These are phyloP conservation scores for Didymella keratinophila DNA, from an alignment of 2,329 filamentous ascomycete genomes.

Conservation along the genomic window DNA sequence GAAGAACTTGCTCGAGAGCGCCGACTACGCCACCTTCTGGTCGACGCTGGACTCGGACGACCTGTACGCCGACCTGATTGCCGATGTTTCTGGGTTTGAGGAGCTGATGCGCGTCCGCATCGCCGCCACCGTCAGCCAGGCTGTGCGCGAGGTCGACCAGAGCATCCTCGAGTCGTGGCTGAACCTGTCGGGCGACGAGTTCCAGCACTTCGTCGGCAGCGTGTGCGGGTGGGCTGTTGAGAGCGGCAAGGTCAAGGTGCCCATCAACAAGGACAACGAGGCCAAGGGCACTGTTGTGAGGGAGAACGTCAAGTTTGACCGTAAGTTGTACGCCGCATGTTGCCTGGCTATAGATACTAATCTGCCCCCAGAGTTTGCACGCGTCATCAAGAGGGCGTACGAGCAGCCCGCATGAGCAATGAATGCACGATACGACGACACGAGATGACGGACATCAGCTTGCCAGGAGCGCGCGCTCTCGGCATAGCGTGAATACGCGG, in stretches of 20 bases:
- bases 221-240: conserved; percentile 84
- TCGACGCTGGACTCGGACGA: conserved; percentile 90
- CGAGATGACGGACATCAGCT: conserved; percentile 20
- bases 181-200: conserved; percentile 56
- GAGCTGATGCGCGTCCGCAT: conserved; percentile 91
- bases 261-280: conserved; percentile 88
- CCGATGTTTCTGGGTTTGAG: conserved; percentile 94
- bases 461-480: conserved; percentile 10
- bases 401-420: conserved; percentile 48
- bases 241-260: conserved; percentile 72
- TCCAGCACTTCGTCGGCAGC: conserved; percentile 59
- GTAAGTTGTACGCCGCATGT: conserved; percentile 46
- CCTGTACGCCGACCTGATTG: conserved; percentile 92
- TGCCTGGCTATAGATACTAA: conserved; percentile 21
- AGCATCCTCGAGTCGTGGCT: conserved; percentile 59
- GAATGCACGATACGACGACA: conserved; percentile 19
- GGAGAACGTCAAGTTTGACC: conserved; percentile 92
- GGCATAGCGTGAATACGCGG: conserved; percentile 3
- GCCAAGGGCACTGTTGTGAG: conserved; percentile 93
- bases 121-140: conserved; percentile 85
- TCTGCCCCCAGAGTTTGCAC: conserved; percentile 41
- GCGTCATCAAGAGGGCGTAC: conserved; percentile 48
- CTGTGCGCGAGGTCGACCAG: conserved; percentile 74
- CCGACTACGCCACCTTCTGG: conserved; percentile 94
- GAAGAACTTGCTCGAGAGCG: conserved; percentile 86